Conservation (phyloP, 2,329 filamentous ascomycete species). For the Amauroascus verrucosus region DNA sequence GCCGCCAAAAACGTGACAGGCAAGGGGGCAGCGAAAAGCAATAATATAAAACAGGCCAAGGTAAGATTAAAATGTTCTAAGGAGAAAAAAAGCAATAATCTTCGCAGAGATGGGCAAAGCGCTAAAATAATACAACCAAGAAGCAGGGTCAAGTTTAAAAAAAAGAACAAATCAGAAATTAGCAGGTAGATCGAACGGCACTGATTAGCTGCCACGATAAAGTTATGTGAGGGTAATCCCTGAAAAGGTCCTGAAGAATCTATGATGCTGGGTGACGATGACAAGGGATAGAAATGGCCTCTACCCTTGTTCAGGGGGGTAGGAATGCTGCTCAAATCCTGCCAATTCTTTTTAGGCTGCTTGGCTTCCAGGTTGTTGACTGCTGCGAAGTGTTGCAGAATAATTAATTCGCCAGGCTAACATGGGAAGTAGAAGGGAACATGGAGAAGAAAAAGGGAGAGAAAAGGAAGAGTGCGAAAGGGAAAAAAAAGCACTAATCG, state of each 20-base stretch:
- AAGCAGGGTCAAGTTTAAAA: slow-evolving; percentile 2
- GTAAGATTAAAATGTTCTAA: slow-evolving; percentile 4
- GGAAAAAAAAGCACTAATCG: neutral
- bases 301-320: neutral
- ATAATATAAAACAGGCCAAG: slow-evolving; percentile 12
- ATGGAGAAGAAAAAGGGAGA: neutral
- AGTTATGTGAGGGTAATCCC: slow-evolving; percentile 16
- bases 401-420: neutral
- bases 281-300: neutral
- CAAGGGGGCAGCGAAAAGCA: slow-evolving; percentile 11
- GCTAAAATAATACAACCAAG: slow-evolving; percentile 2
- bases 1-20: slow-evolving; percentile 11
- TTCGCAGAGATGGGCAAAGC: neutral
- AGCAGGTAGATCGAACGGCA: slow-evolving; percentile 5
- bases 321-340: neutral
- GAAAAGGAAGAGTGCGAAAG: neutral
- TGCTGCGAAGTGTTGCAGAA: neutral
- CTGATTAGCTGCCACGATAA: slow-evolving; percentile 9
- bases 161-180: slow-evolving; percentile 10
- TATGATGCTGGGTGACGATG: slow-evolving; percentile 2
- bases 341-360: neutral
- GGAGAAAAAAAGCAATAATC: slow-evolving; percentile 3
- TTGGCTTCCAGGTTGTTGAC: neutral
- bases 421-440: neutral
- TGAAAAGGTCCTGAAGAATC: slow-evolving; percentile 9